Evolutionary conservation across 140 eudicot genomes (phyloP), one percentile per base, ranked within the genome.

Genomic region (Stevia rebaudiana): DNA sequence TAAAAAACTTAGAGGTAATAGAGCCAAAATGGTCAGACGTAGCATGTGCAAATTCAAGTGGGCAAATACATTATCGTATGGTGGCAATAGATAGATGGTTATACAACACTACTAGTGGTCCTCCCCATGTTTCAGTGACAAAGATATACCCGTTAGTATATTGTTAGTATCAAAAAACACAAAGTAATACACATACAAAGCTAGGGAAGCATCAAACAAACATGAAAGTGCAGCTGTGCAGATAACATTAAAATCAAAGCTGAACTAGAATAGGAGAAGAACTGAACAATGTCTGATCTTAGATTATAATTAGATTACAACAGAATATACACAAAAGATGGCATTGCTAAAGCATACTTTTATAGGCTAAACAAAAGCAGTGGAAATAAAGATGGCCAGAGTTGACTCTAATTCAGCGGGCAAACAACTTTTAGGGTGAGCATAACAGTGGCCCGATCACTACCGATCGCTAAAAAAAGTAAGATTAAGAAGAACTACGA

Each of bases 291-390:
- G 22, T 21, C 23, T n/a, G 23, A 33, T 53, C 37, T 52, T 11
- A 24, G 15, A 33, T 21, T n/a, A 36, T 22, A 18, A 2, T n/a
- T n/a, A n/a, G 9, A 36, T 12, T 21, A 19, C 37, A 53, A 50
- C 71, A 19, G 21, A 35, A 19, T 31, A 65, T 18, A 42, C 55
- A 65, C 19, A 51, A 35, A 9, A 39, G 54, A 40, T 11, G 18
- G 19, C 61, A 67, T 11, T 52, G 53, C 53, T 52, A 51, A 40
- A 13, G 42, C 21, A 53, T 35, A 13, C 17, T 68, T 33, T 39
- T 8, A 40, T 22, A 67, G 31, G 30, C 28, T 40, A 39, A 67
- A 52, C 40, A 55, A 15, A 43, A 7, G 13, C 28, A 0, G 36
- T 4, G 1, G 19, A 31, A 24, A 63, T 11, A 40, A 50, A 40